phyloP scores from a whole-genome alignment of 495 filamentous ascomycete species.

The Hypoxylon fragiforme region DNA sequence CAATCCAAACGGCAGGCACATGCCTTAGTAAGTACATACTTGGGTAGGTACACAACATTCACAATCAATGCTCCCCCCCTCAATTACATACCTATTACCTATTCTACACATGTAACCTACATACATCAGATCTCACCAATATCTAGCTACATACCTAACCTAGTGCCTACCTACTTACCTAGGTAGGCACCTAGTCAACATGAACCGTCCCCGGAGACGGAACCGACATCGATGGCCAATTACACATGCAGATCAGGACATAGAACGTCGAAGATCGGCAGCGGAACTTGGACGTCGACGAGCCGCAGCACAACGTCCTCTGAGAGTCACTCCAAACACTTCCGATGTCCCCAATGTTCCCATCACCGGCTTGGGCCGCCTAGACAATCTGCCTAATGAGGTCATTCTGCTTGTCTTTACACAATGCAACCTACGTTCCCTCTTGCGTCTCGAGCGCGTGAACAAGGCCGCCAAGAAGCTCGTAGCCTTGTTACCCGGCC shows the following conservation, averaged over 20 bases:
- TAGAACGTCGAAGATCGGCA: conserved; percentile 13
- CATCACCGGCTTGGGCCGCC: conserved; percentile 6
- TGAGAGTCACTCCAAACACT: not conserved
- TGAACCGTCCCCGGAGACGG: not conserved
- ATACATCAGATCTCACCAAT: not conserved
- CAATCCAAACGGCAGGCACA: not conserved
- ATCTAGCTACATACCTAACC: not conserved
- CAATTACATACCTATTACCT: not conserved
- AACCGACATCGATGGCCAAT: too few species aligned
- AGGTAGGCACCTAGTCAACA: not conserved
- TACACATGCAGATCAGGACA: too few species aligned
- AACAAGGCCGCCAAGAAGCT: conserved; percentile 18
- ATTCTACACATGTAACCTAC: not conserved
- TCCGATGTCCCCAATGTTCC: conserved; percentile 2
- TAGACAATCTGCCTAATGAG: conserved; percentile 24
- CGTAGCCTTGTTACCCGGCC: not conserved
- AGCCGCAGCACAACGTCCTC: conserved; percentile 17
- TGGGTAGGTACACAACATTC: too few species aligned
- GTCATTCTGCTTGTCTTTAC: conserved; percentile 16
- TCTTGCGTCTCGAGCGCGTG: conserved; percentile 21
- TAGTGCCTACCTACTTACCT: not conserved
- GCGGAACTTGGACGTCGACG: conserved; percentile 10
- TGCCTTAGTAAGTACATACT: too few species aligned
- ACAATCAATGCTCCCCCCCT: too few species aligned
- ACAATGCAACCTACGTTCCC: conserved; percentile 16